Percentiles rank a stretch among this genome's conserved stretches.
Conservation (phyloP, 2,329 filamentous ascomycete species). For the Sporothrix sp. region DNA sequence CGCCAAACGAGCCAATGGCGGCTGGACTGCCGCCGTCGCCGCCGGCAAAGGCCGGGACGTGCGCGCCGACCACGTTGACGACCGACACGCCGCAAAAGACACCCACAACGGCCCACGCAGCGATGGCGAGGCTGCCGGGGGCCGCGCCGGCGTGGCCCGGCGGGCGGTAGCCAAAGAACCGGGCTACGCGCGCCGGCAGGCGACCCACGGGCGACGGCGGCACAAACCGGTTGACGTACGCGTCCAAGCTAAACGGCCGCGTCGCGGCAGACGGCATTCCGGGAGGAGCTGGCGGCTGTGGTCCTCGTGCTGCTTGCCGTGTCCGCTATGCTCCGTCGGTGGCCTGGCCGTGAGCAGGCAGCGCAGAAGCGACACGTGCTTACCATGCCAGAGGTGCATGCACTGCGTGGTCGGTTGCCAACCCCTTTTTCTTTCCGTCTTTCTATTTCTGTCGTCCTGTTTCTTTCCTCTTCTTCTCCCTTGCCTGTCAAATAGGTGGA, state of each 20-base stretch:
- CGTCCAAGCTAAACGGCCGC: constrained; percentile 66
- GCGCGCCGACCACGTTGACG: constrained; percentile 46
- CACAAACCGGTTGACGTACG: constrained; percentile 60
- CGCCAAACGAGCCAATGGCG: constrained; percentile 64
- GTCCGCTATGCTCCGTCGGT: no score
- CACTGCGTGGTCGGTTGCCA: no score
- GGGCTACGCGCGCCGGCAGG: constrained; percentile 56
- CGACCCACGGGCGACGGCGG: constrained; percentile 54
- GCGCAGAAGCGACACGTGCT: no score
- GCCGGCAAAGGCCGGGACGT: constrained; percentile 43
- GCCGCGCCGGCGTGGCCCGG: constrained; percentile 20
- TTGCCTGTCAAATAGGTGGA: no score
- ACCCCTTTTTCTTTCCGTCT: no score
- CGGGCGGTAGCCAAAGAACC: constrained; percentile 57
- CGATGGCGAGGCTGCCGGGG: constrained; percentile 50
- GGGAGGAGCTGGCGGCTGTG: no score
- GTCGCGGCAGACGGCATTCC: constrained; percentile 3
- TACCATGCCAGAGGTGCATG: no score
- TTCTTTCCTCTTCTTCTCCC: no score
- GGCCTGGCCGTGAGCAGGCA: no score
- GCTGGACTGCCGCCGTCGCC: constrained; percentile 41
- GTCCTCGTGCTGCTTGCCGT: no score
- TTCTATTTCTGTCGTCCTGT: no score
- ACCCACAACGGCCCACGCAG: constrained; percentile 56
- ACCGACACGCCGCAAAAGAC: constrained; percentile 51